Percentiles rank a stretch among this genome's conserved stretches.
These are phyloP conservation scores for Naegleria fowleri DNA, from an alignment of 208 protist genomes.

Conservation along the genomic window DNA sequence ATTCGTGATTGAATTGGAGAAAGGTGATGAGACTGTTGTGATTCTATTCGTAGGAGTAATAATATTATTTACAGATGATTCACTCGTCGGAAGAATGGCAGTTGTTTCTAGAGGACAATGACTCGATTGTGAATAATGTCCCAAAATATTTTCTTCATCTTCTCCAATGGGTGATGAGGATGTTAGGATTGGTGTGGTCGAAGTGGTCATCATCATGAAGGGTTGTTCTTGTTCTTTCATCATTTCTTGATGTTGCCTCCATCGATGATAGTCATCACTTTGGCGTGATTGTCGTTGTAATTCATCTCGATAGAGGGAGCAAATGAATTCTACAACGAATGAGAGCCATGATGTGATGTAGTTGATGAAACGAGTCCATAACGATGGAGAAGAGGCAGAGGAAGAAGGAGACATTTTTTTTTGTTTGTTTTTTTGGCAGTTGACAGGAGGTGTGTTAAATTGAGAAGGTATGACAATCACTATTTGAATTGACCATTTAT, in stretches of 20 bases:
- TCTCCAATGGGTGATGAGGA: not conserved
- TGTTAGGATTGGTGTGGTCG: too few relatives aligned
- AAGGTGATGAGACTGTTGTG: too few relatives aligned
- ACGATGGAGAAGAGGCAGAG: not conserved
- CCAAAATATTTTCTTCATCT: not conserved
- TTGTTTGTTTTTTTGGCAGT: not conserved
- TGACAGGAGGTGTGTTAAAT: not conserved
- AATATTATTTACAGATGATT: too few relatives aligned
- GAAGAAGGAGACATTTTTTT: not conserved
- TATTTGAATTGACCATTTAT: too few relatives aligned
- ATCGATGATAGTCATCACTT: not conserved
- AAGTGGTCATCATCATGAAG: too few relatives aligned
- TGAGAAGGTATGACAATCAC: too few relatives aligned
- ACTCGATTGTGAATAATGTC: not conserved
- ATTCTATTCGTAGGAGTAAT: too few relatives aligned
- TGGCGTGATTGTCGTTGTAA: not conserved
- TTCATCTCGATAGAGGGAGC: not conserved
- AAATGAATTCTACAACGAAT: not conserved
- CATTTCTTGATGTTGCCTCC: not conserved
- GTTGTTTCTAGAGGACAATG: too few relatives aligned
- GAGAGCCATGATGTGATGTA: not conserved
- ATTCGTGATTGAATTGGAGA: too few relatives aligned
- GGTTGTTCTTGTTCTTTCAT: not conserved
- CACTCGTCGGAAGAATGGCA: too few relatives aligned
- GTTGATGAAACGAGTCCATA: not conserved